These are phyloP conservation scores for Cladosporium velox DNA, from an alignment of 2,329 filamentous ascomycete species.

Conservation along the genomic window DNA sequence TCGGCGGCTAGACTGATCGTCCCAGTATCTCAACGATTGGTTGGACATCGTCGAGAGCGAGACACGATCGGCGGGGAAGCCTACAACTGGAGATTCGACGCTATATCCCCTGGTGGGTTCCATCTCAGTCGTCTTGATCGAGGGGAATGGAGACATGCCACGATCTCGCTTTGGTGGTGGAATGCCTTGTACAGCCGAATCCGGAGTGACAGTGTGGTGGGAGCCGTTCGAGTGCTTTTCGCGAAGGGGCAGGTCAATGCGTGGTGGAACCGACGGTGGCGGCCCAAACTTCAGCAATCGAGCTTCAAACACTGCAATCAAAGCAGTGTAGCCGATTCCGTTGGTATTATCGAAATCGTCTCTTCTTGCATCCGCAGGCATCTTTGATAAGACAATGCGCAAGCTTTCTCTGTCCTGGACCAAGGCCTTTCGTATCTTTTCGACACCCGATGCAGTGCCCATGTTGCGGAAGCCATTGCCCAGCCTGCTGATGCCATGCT, in stretches of 20 bases:
- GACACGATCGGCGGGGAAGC: not conserved
- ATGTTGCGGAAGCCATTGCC: slow-evolving; percentile 64
- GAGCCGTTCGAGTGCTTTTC: not conserved
- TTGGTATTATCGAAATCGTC: slow-evolving; percentile 59
- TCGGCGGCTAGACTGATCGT: not conserved
- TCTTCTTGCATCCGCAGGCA: slow-evolving; percentile 58
- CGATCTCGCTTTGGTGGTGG: not conserved
- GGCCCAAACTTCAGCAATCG: slow-evolving; percentile 28
- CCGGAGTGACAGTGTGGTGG: not conserved
- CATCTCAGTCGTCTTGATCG: not conserved
- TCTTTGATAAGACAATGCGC: slow-evolving; percentile 48
- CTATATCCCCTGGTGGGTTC: not conserved
- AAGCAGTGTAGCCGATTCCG: slow-evolving; percentile 63
- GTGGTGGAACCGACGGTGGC: not conserved
- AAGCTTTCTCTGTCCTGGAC: slow-evolving; percentile 62
- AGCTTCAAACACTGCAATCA: slow-evolving; percentile 59
- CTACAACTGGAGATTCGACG: not conserved
- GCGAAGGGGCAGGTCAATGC: not conserved
- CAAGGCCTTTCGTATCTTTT: slow-evolving; percentile 60
- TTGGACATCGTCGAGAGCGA: slow-evolving; percentile 11
- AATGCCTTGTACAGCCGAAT: not conserved
- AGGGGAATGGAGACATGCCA: not conserved
- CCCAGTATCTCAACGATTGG: slow-evolving; percentile 11
- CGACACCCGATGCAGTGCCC: slow-evolving; percentile 63
- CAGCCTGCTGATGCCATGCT: slow-evolving; percentile 61